Conservation (phyloP, 2,329 filamentous ascomycete genomes). For the Aspergillus sp. region DNA sequence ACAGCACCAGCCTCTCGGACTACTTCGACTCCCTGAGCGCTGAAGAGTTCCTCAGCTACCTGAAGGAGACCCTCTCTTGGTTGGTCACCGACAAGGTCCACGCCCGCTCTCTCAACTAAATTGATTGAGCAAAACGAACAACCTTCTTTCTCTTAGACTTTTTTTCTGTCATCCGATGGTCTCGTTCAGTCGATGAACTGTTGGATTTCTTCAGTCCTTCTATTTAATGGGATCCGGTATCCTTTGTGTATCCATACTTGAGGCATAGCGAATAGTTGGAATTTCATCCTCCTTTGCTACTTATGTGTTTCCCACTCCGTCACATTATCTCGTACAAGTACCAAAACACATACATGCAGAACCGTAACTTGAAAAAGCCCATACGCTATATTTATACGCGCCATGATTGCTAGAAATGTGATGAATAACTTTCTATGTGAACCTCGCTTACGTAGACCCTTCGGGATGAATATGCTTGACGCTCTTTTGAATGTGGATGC, state of each 20-base stretch:
- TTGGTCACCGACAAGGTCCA: constrained; percentile 39
- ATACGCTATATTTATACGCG: too few relatives aligned
- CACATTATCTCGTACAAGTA: not conserved
- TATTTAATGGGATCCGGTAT: constrained; percentile 25
- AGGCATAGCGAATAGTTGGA: constrained; percentile 16
- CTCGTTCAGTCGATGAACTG: constrained; percentile 13
- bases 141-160: constrained; percentile 5
- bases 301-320: not conserved
- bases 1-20: constrained; percentile 27
- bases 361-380: too few relatives aligned
- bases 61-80: constrained; percentile 38
- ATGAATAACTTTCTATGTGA: too few relatives aligned
- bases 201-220: constrained; percentile 7
- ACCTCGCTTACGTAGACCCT: too few relatives aligned
- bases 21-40: constrained; percentile 39
- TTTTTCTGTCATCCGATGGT: constrained; percentile 15
- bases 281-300: constrained; percentile 7
- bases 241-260: constrained; percentile 26
- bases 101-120: constrained; percentile 35
- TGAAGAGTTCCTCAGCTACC: constrained; percentile 34
- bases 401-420: too few relatives aligned
- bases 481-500: too few relatives aligned
- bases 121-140: constrained; percentile 7
- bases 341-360: not conserved
- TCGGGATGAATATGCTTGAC: too few relatives aligned